Percentiles rank a stretch among this genome's conserved stretches.
Evolutionary conservation across 495 filamentous ascomycete species (phyloP).

Genomic region (Talaromyces thailandensis): DNA sequence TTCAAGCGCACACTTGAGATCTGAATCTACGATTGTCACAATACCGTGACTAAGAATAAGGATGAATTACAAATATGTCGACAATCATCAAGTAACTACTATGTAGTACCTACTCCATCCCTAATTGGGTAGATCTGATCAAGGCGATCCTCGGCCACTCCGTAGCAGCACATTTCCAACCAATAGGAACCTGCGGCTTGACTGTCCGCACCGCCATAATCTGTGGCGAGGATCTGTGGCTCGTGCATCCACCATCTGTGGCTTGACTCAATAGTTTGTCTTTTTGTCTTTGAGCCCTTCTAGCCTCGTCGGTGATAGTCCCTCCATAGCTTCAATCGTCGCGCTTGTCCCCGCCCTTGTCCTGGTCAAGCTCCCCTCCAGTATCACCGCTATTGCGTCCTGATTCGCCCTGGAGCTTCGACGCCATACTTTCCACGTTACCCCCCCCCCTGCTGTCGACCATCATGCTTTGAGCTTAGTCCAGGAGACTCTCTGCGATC

Average conservation of each 20-base stretch:
- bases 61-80: background rate
- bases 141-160: conserved; percentile 8
- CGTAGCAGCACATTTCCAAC: background rate
- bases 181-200: conserved; percentile 9
- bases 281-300: background rate
- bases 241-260: conserved; percentile 10
- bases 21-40: background rate
- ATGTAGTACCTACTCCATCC: too few relatives aligned
- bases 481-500: background rate
- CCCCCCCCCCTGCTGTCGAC: background rate
- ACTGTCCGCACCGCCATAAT: conserved; percentile 4
- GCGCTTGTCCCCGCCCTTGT: background rate
- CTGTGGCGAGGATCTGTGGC: conserved; percentile 15
- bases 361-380: background rate
- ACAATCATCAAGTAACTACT: too few relatives aligned
- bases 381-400: background rate
- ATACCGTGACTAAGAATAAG: background rate
- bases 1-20: too few relatives aligned
- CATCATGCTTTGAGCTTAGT: background rate
- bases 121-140: background rate
- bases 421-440: background rate
- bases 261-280: conserved; percentile 14
- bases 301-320: background rate
- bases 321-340: conserved; percentile 5
- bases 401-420: background rate